Base-by-base conservation (phyloP, 768 basidiomycete genomes). In the Lactifluus hygrophoroides region DNA sequence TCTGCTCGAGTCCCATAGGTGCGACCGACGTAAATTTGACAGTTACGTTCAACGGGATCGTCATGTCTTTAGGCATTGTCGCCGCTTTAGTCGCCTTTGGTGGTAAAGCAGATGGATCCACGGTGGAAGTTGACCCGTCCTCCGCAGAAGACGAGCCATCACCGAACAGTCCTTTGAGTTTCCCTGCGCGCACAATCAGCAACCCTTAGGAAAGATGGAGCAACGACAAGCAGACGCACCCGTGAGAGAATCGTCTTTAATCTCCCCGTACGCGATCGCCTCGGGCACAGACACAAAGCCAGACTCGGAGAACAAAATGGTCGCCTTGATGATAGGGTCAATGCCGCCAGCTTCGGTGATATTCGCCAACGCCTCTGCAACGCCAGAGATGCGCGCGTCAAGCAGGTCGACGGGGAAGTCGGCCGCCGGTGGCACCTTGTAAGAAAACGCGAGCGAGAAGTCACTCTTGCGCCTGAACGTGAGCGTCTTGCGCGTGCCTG, bases 131-230 rank as follows among this genome's bases (percentile, higher is more conserved):
- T 25, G 60, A 68, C 44, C 69, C 68, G 57, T 64, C 69, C 42
- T 71, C 70, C 1, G 63, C 56, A 19, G 68, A 53, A 37, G 67
- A 67, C 51, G 77, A 69, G 51, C 80, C 78, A 45, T 76, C 81
- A 30, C 88, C 88, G 67, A 97, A 95, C 59, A 99, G 72, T 42
- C 84, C 85, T 74, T 94, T 96, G 58, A 99, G 73, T 73, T 89
- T 93, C 57, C 88, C 92, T 83, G 65, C 38, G 27, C 50, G 42
- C 51, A 64, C 32, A 46, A 52, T 32, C 34, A 60, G 51, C 58
- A 21, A 40, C 9, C 8, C 30, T 21, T 56, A 14, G 25, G 3
- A 28, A 27, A 46, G 23, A 23, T 40, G 7, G 42, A 23, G 38
- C 17, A 32, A 46, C 42, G 13, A 7, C n/a, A 19, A 46, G 37